A percentile compares a stretch with the other conserved stretches of the same genome.
phyloP scores from a whole-genome alignment of 495 filamentous ascomycete genomes.

The Aspergillus carlsbadensis region DNA sequence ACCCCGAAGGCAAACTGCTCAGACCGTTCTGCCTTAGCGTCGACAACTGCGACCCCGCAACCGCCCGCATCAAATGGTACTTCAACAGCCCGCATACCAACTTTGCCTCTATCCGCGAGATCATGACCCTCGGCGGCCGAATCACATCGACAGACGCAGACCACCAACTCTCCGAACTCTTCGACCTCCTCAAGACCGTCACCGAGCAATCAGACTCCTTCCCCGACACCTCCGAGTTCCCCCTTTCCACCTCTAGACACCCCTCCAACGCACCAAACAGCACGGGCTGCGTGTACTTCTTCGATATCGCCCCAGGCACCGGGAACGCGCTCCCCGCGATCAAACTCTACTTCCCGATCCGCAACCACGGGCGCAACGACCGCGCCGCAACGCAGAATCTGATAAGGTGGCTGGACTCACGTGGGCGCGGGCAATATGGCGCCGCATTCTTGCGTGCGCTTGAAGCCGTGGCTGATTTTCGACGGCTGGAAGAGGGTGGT shows the following conservation, averaged over 20 bases:
- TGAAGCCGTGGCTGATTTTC: conserved; percentile 1
- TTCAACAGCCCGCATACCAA: conserved; percentile 8
- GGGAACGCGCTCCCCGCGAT: not conserved
- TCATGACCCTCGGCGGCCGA: conserved; percentile 7
- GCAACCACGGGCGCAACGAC: conserved; percentile 5
- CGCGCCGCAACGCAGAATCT: conserved; percentile 3
- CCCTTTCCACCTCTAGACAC: not conserved
- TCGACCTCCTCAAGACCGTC: conserved; percentile 4
- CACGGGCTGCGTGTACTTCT: conserved; percentile 7
- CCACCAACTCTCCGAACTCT: conserved; percentile 4
- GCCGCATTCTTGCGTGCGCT: not conserved
- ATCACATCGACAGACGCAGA: not conserved
- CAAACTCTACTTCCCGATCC: conserved; percentile 10
- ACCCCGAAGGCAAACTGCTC: conserved; percentile 5
- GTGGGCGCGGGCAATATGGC: conserved; percentile 4
- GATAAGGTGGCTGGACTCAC: conserved; percentile 3
- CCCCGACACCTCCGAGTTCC: conserved; percentile 1
- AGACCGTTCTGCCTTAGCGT: conserved; percentile 12
- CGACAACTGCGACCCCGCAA: conserved; percentile 6
- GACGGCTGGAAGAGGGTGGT: conserved; percentile 6
- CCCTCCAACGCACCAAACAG: not conserved
- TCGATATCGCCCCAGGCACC: conserved; percentile 9
- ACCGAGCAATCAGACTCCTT: conserved; percentile 1
- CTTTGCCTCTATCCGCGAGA: conserved; percentile 6
- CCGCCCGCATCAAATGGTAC: conserved; percentile 9